These are phyloP conservation scores for Cystobasidium sp. DNA, from an alignment of 1,284 basidiomycete species.

Conservation along the genomic window DNA sequence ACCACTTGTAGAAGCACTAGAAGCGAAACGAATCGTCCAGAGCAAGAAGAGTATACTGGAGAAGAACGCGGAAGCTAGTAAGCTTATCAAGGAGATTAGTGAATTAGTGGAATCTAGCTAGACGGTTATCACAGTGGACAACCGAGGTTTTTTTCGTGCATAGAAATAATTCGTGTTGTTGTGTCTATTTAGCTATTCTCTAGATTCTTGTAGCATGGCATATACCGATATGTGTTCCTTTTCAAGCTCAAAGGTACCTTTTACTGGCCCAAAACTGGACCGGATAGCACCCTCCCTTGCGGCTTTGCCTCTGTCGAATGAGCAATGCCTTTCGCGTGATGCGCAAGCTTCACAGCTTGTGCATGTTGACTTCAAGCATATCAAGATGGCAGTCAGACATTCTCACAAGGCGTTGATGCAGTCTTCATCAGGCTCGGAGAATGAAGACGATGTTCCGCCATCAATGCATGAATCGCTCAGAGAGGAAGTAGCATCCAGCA, in stretches of 20 bases:
- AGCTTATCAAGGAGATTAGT: conserved; percentile 27
- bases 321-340: no score
- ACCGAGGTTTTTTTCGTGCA: no score
- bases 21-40: conserved; percentile 31
- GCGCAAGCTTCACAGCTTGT: no score
- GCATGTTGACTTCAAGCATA: background rate
- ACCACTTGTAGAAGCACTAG: conserved; percentile 47
- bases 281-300: no score
- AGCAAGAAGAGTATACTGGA: conserved; percentile 25
- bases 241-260: no score
- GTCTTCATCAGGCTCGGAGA: background rate
- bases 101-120: conserved; percentile 15
- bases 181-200: no score
- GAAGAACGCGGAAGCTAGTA: conserved; percentile 33
- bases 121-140: background rate
- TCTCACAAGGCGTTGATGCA: background rate
- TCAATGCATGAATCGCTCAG: conserved; percentile 15
- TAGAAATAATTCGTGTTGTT: background rate
- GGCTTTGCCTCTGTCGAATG: no score
- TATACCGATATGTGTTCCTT: no score
- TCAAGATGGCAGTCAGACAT: background rate
- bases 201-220: no score
- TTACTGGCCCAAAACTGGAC: no score
- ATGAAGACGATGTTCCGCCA: conserved; percentile 1
- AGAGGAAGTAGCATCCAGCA: background rate